A percentile compares a stretch with the other conserved stretches of the same genome.
These are phyloP conservation scores for Beta corolliflora DNA, from an alignment of 179 eudicot genomes.

Conservation along the genomic window DNA sequence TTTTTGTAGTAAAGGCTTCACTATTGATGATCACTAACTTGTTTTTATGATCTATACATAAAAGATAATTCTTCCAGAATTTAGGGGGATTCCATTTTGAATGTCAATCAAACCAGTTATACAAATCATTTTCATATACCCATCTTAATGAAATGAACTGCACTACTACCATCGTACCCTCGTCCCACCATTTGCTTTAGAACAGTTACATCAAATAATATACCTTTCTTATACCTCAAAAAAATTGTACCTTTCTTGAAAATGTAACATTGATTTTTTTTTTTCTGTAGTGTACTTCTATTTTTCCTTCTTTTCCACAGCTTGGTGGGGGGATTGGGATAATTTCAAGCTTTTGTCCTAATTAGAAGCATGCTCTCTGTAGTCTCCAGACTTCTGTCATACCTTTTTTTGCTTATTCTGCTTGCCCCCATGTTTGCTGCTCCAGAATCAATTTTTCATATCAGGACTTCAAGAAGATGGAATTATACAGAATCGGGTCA, in stretches of 20 bases:
- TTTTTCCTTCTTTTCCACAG: neutral
- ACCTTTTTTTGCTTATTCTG: neutral
- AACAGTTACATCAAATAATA: neutral
- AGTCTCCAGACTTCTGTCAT: neutral
- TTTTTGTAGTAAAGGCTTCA: neutral
- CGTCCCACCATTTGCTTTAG: neutral
- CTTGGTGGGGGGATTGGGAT: neutral
- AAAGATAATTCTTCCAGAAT: neutral
- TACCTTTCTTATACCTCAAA: neutral
- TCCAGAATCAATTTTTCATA: constrained; percentile 98
- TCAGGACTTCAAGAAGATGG: constrained; percentile 92
- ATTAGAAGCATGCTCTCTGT: neutral
- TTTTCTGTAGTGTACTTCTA: neutral
- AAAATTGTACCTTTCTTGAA: neutral
- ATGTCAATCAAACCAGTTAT: neutral
- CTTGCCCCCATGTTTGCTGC: constrained; percentile 14
- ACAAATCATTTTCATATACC: neutral
- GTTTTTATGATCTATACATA: neutral
- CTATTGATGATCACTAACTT: neutral
- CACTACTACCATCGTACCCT: neutral
- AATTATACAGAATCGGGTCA: constrained; percentile 74
- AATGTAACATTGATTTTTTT: neutral
- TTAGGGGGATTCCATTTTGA: neutral
- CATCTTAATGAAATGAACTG: neutral
- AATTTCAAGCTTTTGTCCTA: neutral